Base-by-base conservation (phyloP, 2,329 filamentous ascomycete species). In the Pestalotiopsis fici region DNA sequence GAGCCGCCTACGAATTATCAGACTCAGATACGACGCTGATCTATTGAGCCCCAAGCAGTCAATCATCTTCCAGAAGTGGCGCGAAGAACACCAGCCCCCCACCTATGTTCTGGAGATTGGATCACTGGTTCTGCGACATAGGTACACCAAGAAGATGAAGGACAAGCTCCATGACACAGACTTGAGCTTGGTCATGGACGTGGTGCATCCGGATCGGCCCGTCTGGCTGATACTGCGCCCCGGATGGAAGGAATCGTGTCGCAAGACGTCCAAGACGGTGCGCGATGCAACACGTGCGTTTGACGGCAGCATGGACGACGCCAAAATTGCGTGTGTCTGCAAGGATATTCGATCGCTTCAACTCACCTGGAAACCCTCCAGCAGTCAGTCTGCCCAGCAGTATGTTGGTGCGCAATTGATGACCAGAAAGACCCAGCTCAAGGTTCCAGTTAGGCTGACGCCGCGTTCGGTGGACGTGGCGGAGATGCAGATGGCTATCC, bases 151-250 rank as follows among this genome's bases (percentile, higher is more conserved):
- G n/a, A 63, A 63, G 60, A 23, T 43, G 28, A 27, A 63, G 21
- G 31, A 50, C 13, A 21, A 28, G 21, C 18, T 63, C 7, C 12
- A 43, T 18, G 27, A 31, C 35, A 63, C 35, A 5, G n/a, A 23
- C 60, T 63, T 43, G 31, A 63, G 37, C 31, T 12, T 63, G 5
- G 21, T 63, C 35, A 54, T 63, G 60, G 60, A 63, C 37, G 60
- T 50, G 2, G 31, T 18, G 1, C 35, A 47, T 15, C 35, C 35
- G 0, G 7, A 47, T 4, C 21, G 27, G 35, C 37, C 60, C 3
- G 11, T 63, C 37, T 63, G 60, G 60, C 12, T 50, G 15, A 13
- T 50, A 3, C n/a, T 50, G n/a, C 27, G 60, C 11, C 60, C 60
- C 12, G 60, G 60, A 12, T 63, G 60, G 43, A 50, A 50, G 43